A percentile compares a stretch with the other conserved stretches of the same genome.
Conservation (phyloP, 2,329 filamentous ascomycete genomes). For the Cytospora paraplurivora region DNA sequence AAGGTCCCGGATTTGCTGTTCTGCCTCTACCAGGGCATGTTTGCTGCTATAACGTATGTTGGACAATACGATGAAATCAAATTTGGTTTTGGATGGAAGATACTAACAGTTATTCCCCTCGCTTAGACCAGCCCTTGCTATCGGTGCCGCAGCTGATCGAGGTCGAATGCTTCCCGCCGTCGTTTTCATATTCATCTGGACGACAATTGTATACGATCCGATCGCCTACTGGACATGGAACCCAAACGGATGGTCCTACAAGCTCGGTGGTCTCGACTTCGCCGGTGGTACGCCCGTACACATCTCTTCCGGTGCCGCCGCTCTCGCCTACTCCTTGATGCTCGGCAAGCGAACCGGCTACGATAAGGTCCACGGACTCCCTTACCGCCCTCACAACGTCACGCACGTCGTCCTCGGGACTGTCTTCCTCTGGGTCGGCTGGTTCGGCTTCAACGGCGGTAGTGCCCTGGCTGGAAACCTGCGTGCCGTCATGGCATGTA, state of each 20-base stretch:
- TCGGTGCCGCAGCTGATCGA: slow-evolving; percentile 62
- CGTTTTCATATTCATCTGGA: slow-evolving; percentile 71
- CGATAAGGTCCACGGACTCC: slow-evolving; percentile 60
- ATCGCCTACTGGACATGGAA: slow-evolving; percentile 82
- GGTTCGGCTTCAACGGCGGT: slow-evolving; percentile 96
- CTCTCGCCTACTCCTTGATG: slow-evolving; percentile 73
- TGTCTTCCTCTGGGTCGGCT: slow-evolving; percentile 85
- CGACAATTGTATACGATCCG: slow-evolving; percentile 71
- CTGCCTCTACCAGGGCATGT: slow-evolving; percentile 87
- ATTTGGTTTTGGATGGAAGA: neutral
- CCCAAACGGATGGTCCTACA: slow-evolving; percentile 69
- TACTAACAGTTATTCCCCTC: neutral
- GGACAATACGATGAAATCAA: neutral
- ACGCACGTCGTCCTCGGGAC: slow-evolving; percentile 74
- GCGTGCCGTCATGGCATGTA: slow-evolving; percentile 84
- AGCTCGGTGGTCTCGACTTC: slow-evolving; percentile 71
- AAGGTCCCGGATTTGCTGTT: slow-evolving; percentile 82
- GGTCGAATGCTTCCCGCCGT: slow-evolving; percentile 63
- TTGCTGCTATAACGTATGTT: slow-evolving; percentile 81
- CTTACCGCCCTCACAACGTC: slow-evolving; percentile 73
- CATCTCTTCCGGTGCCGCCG: slow-evolving; percentile 71
- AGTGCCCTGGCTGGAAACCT: slow-evolving; percentile 79
- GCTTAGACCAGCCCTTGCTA: slow-evolving; percentile 55
- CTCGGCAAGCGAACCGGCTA: slow-evolving; percentile 69
- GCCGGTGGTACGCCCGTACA: slow-evolving; percentile 76